Conservation (phyloP, 257 asterid genomes). For the Ophiorrhiza pumila region DNA sequence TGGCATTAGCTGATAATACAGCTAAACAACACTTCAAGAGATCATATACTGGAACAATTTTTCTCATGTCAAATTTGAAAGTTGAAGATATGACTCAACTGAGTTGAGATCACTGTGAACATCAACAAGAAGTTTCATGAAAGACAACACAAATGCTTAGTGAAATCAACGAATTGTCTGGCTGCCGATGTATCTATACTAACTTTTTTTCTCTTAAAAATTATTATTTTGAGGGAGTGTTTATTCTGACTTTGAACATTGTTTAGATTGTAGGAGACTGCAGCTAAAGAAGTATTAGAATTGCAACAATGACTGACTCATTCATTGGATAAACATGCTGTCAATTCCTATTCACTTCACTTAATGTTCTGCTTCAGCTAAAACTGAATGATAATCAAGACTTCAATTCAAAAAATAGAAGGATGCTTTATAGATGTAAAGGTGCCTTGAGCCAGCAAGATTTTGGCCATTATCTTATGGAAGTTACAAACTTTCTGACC, state of each 20-base stretch:
- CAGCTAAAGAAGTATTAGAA: no score
- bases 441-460: not conserved
- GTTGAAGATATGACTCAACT: not conserved
- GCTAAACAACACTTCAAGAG: not conserved
- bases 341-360: not conserved
- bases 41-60: not conserved
- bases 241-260: no score
- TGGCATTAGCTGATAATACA: not conserved
- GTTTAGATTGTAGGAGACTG: no score
- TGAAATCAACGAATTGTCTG: no score
- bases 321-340: not conserved
- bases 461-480: no score
- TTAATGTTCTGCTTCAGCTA: not conserved
- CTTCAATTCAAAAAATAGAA: not conserved
- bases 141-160: no score
- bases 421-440: not conserved
- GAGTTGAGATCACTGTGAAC: not conserved
- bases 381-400: not conserved
- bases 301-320: not conserved
- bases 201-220: no score
- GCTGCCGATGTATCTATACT: no score
- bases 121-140: not conserved
- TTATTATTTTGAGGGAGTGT: no score
- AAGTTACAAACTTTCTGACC: constrained; percentile 15
- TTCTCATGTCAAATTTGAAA: not conserved